Percentiles rank a stretch among this genome's conserved stretches.
Conservation (phyloP, 2,329 filamentous ascomycete genomes). For the Albophoma yamanashiensis region DNA sequence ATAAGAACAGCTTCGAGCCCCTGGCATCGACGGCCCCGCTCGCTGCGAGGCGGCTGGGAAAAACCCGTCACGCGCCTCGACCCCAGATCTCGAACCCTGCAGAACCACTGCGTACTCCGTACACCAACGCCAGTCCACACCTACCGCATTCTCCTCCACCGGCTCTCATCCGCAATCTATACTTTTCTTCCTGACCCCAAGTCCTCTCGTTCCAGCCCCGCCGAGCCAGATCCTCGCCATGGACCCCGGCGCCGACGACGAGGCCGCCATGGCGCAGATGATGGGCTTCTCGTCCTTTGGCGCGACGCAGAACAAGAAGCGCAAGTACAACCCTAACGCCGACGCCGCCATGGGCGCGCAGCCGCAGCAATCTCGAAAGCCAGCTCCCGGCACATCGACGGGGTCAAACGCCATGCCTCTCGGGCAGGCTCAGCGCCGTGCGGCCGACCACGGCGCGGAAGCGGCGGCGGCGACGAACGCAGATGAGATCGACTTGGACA, state of each 20-base stretch:
- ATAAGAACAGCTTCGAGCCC: neutral
- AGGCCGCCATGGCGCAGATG: conserved; percentile 47
- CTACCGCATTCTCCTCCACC: neutral
- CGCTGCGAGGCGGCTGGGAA: neutral
- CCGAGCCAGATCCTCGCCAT: neutral
- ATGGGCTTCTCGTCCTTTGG: conserved; percentile 72
- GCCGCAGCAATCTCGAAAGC: neutral
- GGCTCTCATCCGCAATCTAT: neutral
- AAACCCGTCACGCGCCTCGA: neutral
- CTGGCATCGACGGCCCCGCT: neutral
- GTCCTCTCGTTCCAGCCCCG: neutral
- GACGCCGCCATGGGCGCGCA: conserved; percentile 25
- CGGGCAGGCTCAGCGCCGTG: conserved; percentile 8
- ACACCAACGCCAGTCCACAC: neutral
- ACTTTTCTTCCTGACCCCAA: neutral
- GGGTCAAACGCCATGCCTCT: conserved; percentile 26
- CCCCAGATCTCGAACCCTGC: neutral
- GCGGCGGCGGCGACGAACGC: conserved; percentile 17
- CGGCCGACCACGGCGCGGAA: conserved; percentile 2
- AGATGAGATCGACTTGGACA: conserved; percentile 35
- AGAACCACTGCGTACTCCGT: too few relatives aligned
- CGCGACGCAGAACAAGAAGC: conserved; percentile 45
- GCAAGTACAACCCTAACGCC: conserved; percentile 50
- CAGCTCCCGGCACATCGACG: conserved; percentile 13
- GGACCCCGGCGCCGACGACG: conserved; percentile 15